Percentiles rank a stretch among this genome's conserved stretches.
phyloP scores from a whole-genome alignment of 2,329 filamentous ascomycete genomes.

The Trichoderma aggressivum region DNA sequence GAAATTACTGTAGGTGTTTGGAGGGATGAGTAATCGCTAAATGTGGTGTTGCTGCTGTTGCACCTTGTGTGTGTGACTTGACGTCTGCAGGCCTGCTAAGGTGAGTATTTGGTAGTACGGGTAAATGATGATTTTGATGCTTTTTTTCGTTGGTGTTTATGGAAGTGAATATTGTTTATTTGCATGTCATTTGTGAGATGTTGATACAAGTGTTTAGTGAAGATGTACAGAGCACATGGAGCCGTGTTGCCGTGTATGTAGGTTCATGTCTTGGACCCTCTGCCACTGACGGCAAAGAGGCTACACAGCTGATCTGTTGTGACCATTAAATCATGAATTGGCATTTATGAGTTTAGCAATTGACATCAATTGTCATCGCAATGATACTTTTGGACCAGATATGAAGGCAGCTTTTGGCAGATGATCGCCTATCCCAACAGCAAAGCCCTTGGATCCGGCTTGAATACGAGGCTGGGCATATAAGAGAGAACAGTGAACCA shows the following conservation, averaged over 20 bases:
- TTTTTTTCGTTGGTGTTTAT: background rate
- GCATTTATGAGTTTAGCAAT: background rate
- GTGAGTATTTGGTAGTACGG: background rate
- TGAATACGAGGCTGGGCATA: background rate
- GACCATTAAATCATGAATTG: background rate
- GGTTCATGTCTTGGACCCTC: background rate
- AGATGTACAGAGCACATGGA: background rate
- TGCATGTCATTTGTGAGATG: background rate
- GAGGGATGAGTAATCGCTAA: background rate
- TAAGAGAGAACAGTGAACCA: background rate
- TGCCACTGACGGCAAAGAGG: background rate
- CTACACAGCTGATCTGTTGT: background rate
- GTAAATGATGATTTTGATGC: background rate
- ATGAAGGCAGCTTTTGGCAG: no score
- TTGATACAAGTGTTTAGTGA: no score
- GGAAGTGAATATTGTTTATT: background rate
- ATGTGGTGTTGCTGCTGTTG: background rate
- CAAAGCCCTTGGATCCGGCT: background rate
- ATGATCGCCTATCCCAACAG: no score
- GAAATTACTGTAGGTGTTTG: background rate
- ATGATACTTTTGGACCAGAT: no score
- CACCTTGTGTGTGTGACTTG: background rate
- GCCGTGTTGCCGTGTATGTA: background rate
- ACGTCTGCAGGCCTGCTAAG: background rate
- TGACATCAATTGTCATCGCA: no score